Conservation (phyloP, 345 rosid genomes). For the Eucalyptus regnans region DNA sequence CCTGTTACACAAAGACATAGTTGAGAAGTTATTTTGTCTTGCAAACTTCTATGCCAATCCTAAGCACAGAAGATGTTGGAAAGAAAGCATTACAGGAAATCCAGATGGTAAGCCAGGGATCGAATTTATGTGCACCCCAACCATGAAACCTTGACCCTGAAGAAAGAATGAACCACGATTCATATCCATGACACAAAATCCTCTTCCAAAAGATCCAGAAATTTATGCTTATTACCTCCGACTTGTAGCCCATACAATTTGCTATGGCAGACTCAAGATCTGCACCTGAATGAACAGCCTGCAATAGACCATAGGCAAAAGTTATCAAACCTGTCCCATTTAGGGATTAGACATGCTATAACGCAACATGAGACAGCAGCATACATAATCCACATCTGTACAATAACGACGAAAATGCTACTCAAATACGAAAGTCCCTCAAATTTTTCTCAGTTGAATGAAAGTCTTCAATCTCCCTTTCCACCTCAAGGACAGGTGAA, state of each 20-base stretch:
- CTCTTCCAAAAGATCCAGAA: not conserved
- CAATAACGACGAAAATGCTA: not conserved
- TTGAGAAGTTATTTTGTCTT: not conserved
- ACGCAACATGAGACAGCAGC: not conserved
- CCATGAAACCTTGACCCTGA: slow-evolving; percentile 99
- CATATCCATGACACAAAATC: not conserved
- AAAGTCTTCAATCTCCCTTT: not conserved
- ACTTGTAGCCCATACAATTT: slow-evolving; percentile 90
- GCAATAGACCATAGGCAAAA: not conserved
- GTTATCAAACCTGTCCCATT: not conserved
- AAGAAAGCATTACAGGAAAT: slow-evolving; percentile 56
- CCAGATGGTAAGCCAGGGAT: slow-evolving; percentile 84
- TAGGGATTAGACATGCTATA: not conserved
- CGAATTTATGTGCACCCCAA: slow-evolving; percentile 93
- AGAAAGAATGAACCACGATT: slow-evolving; percentile 7
- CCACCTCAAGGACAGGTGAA: not conserved
- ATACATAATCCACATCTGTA: not conserved
- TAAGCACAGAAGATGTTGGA: slow-evolving; percentile 1
- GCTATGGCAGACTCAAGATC: slow-evolving; percentile 95
- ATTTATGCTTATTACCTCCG: slow-evolving; percentile 43
- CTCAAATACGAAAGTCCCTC: not conserved
- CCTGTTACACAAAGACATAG: slow-evolving; percentile 27
- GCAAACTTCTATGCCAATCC: not conserved
- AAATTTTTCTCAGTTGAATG: not conserved
- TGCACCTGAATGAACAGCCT: slow-evolving; percentile 99